Evolutionary conservation across 352 stramenopile genomes (phyloP), one percentile per base, ranked within the genome.

Genomic region (Elongisporangium undulatum): DNA sequence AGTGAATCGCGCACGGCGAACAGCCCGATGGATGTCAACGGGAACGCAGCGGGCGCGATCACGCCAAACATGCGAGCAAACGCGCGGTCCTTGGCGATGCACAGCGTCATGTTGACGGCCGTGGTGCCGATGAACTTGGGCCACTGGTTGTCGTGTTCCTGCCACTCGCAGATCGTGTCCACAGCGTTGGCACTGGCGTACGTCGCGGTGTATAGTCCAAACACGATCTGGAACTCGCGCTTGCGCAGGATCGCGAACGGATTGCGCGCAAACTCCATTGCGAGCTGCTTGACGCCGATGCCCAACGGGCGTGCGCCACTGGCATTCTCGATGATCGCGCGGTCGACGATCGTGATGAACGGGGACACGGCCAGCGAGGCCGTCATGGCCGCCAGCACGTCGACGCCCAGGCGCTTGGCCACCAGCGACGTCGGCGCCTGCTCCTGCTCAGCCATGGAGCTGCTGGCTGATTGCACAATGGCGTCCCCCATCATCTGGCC

Each of bases 31-130:
- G 88, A 92, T 20, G 73, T 63, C 19, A 95, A 66, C 10, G 87
- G 86, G 53, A 97, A 94, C 38, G 87, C 69, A 0, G 71, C 67
- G 13, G 89, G 86, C 9, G 73, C 77, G 52, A 90, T 89, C 50
- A 92, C 84, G 21, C 90, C 90, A 62, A 97, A 97, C 90, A 97
- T 97, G 38, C 80, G 79, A 41, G 90, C 87, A 61, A 97, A 97
- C n/a, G 85, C 87, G 59, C 83, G 87, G 59, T 97, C 90, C 64
- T 97, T 97, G 62, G 86, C 83, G 55, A 97, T 95, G 59, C 86
- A 95, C 50, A 94, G 74, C 58, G 82, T 86, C 83, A 97, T 95
- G 71, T 97, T 97, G 59, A 96, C 90, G 6, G 84, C 74, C 4
- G 89, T 96, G 20, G 87, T 96, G 62, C 74, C 74, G 34, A 96